Conservation (phyloP, 2,329 filamentous ascomycete genomes). For the Akanthomyces lecanii region DNA sequence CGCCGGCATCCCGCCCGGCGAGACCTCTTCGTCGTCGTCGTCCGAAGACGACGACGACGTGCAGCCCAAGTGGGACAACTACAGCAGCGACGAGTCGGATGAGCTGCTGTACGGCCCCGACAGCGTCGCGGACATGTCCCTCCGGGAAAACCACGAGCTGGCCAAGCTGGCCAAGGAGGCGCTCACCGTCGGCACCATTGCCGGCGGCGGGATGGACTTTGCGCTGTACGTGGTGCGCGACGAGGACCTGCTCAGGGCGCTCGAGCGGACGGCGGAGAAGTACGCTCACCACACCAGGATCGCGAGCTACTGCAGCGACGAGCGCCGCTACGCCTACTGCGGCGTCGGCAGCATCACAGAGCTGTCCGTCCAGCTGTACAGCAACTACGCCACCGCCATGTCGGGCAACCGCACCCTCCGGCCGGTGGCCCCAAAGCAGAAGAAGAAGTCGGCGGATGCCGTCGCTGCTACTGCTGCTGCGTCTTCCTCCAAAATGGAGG, state of each 20-base stretch:
- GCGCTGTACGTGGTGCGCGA: conserved; percentile 8
- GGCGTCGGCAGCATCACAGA: not conserved
- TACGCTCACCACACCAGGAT: not conserved
- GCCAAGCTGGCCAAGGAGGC: not conserved
- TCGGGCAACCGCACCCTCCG: not conserved
- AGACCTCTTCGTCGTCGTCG: not conserved
- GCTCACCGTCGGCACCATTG: not conserved
- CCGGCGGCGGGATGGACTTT: conserved; percentile 6
- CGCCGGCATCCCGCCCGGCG: too few species aligned
- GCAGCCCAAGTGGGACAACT: not conserved
- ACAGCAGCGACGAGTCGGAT: too few species aligned
- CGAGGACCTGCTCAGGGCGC: not conserved
- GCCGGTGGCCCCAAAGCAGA: too few species aligned
- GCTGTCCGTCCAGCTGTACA: not conserved
- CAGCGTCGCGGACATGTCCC: not conserved
- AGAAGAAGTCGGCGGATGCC: too few species aligned
- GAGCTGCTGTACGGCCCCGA: too few species aligned
- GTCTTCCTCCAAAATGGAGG: too few species aligned
- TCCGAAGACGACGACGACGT: not conserved
- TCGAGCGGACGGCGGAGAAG: not conserved
- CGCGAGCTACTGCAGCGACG: conserved; percentile 1
- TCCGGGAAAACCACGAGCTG: not conserved
- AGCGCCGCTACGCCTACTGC: not conserved
- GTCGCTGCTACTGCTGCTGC: too few species aligned
- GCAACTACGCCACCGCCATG: not conserved